Percentiles rank a stretch among this genome's conserved stretches.
These are phyloP conservation scores for Pythium grandisporangium DNA, from an alignment of 352 stramenopile genomes.

Conservation along the genomic window DNA sequence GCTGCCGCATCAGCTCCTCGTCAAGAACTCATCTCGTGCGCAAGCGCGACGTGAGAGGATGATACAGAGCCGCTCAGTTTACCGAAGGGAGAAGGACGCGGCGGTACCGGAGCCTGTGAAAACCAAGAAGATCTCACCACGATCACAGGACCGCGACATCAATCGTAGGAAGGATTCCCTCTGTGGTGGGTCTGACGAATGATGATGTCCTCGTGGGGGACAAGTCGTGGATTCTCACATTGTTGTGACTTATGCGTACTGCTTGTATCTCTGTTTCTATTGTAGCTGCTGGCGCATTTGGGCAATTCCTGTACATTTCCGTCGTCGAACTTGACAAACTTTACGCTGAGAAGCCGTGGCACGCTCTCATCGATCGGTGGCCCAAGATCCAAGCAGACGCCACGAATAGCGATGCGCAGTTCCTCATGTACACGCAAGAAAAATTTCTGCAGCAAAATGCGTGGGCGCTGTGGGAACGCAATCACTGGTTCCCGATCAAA, in stretches of 20 bases:
- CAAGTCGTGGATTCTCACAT: neutral
- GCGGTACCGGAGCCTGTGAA: conserved; percentile 2
- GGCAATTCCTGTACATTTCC: conserved; percentile 13
- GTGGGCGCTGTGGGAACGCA: conserved; percentile 33
- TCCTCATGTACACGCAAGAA: conserved; percentile 18
- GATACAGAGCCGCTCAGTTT: conserved; percentile 14
- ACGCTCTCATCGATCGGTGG: conserved; percentile 10
- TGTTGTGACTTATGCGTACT: too few relatives aligned
- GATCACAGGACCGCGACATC: too few relatives aligned
- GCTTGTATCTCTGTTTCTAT: too few relatives aligned
- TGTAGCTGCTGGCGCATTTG: conserved; percentile 10
- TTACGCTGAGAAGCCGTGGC: conserved; percentile 18
- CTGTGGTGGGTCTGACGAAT: neutral
- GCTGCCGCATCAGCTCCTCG: conserved; percentile 35
- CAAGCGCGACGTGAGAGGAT: conserved; percentile 22
- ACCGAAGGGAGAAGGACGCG: conserved; percentile 15
- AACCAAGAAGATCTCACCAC: neutral
- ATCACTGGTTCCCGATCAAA: conserved; percentile 44
- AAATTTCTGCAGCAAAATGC: conserved; percentile 23
- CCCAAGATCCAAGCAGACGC: conserved; percentile 13
- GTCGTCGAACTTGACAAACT: conserved; percentile 10
- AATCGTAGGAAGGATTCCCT: neutral
- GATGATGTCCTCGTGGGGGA: neutral
- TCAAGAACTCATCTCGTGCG: conserved; percentile 36
- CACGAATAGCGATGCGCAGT: conserved; percentile 7